phyloP scores from a whole-genome alignment of 805 yeast genomes.

The Wickerhamiella sergipiensis region DNA sequence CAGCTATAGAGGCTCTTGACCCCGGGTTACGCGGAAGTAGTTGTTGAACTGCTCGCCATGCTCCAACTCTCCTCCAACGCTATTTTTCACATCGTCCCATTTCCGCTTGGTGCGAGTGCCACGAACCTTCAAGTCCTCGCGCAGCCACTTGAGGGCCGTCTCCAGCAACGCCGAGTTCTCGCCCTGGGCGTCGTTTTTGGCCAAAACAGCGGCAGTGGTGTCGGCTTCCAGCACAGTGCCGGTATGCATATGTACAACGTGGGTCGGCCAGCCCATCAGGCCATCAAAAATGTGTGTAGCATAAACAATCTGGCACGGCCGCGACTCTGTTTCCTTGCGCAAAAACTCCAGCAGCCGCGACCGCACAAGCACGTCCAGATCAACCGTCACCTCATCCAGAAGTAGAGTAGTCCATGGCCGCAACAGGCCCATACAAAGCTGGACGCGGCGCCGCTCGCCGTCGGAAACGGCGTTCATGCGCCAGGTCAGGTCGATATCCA shows the following conservation, averaged over 20 bases:
- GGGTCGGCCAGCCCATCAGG: slow-evolving; percentile 78
- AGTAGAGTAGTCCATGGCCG: slow-evolving; percentile 80
- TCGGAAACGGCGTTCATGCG: slow-evolving; percentile 85
- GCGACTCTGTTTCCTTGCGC: slow-evolving; percentile 50
- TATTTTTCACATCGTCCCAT: slow-evolving; percentile 40
- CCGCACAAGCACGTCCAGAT: slow-evolving; percentile 85
- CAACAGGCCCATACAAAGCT: slow-evolving; percentile 80
- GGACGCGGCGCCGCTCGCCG: slow-evolving; percentile 92
- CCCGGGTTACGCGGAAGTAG: slow-evolving; percentile 22
- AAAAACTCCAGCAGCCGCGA: slow-evolving; percentile 58
- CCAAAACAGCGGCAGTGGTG: slow-evolving; percentile 13
- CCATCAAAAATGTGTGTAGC: slow-evolving; percentile 97
- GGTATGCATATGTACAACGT: slow-evolving; percentile 59
- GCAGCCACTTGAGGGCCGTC: slow-evolving; percentile 25
- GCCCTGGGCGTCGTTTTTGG: slow-evolving; percentile 8
- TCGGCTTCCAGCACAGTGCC: slow-evolving; percentile 36
- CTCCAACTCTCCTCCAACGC: slow-evolving; percentile 15
- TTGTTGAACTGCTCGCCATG: slow-evolving; percentile 18
- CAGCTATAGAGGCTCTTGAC: slow-evolving; percentile 5
- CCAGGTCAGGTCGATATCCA: slow-evolving; percentile 84
- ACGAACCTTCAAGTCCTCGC: slow-evolving; percentile 22
- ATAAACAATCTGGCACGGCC: slow-evolving; percentile 71
- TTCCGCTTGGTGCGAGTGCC: slow-evolving; percentile 35
- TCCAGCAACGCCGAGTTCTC: slow-evolving; percentile 20
- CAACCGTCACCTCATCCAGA: slow-evolving; percentile 95